Conservation (phyloP, 2,329 filamentous ascomycete genomes). For the Helicocarpus griseus region DNA sequence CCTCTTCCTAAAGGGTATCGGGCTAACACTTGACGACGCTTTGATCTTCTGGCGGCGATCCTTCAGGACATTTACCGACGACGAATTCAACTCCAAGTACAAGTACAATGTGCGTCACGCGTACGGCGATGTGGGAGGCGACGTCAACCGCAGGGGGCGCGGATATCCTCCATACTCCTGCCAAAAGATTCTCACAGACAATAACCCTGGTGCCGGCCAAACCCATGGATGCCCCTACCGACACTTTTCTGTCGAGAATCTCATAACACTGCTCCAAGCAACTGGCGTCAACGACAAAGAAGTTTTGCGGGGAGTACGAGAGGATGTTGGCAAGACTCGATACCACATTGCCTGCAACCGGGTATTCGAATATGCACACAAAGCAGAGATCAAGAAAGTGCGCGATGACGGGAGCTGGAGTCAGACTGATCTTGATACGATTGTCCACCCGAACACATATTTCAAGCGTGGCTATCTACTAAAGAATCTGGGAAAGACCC, state of each 20-base stretch:
- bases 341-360: slow-evolving; percentile 95
- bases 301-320: slow-evolving; percentile 68
- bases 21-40: slow-evolving; percentile 81
- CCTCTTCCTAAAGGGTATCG: slow-evolving; percentile 92
- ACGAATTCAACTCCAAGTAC: slow-evolving; percentile 96
- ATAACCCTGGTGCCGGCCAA: slow-evolving; percentile 76
- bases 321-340: slow-evolving; percentile 80
- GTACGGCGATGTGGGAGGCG: slow-evolving; percentile 92
- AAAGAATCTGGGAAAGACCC: slow-evolving; percentile 59
- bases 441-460: slow-evolving; percentile 95
- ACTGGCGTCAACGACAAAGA: slow-evolving; percentile 71
- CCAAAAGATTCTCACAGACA: slow-evolving; percentile 87
- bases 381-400: slow-evolving; percentile 63
- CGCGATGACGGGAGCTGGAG: slow-evolving; percentile 65
- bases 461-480: slow-evolving; percentile 90
- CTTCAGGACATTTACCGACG: slow-evolving; percentile 82
- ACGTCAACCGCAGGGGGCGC: slow-evolving; percentile 72
- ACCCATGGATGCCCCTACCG: slow-evolving; percentile 94
- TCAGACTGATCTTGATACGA: slow-evolving; percentile 75
- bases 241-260: slow-evolving; percentile 82
- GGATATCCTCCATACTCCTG: slow-evolving; percentile 90
- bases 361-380: slow-evolving; percentile 84
- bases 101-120: slow-evolving; percentile 91
- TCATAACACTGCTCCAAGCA: slow-evolving; percentile 63
- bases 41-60: slow-evolving; percentile 81